Evolutionary conservation across 768 basidiomycete genomes (phyloP).

Genomic region (Dioszegia aurantiaca): DNA sequence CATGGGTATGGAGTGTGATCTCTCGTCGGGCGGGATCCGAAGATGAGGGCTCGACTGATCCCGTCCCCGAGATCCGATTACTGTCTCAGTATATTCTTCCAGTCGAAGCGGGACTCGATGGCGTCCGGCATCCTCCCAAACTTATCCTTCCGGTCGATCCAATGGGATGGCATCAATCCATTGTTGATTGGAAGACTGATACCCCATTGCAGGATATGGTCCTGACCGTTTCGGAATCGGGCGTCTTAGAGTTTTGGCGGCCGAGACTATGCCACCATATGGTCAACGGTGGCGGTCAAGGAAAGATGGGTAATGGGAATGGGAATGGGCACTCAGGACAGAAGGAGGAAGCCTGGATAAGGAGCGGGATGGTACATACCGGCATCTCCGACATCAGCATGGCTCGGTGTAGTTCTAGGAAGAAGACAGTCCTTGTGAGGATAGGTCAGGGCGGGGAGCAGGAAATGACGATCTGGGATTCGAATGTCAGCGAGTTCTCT

Average conservation of each 20-base stretch:
- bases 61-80: constrained; percentile 10
- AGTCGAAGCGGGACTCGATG: constrained; percentile 8
- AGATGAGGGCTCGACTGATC: not conserved
- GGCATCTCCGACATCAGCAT: constrained; percentile 64
- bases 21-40: constrained; percentile 7
- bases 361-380: constrained; percentile 59
- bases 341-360: constrained; percentile 58
- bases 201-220: constrained; percentile 61
- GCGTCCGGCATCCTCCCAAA: constrained; percentile 12
- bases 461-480: constrained; percentile 94
- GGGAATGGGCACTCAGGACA: constrained; percentile 56
- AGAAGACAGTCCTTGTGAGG: constrained; percentile 83
- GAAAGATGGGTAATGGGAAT: too few species aligned
- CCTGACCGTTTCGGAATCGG: constrained; percentile 70
- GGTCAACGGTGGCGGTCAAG: constrained; percentile 39
- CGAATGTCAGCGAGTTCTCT: constrained; percentile 86
- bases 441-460: constrained; percentile 59
- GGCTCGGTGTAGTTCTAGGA: constrained; percentile 82
- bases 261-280: constrained; percentile 55
- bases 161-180: constrained; percentile 52
- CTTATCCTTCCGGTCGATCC: constrained; percentile 49
- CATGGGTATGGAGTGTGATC: constrained; percentile 46
- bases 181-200: constrained; percentile 46
- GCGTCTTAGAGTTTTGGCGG: constrained; percentile 84
- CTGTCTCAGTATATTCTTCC: constrained; percentile 31